These are phyloP conservation scores for Diaporthe australafricana DNA, from an alignment of 2,329 filamentous ascomycete species.

Conservation along the genomic window DNA sequence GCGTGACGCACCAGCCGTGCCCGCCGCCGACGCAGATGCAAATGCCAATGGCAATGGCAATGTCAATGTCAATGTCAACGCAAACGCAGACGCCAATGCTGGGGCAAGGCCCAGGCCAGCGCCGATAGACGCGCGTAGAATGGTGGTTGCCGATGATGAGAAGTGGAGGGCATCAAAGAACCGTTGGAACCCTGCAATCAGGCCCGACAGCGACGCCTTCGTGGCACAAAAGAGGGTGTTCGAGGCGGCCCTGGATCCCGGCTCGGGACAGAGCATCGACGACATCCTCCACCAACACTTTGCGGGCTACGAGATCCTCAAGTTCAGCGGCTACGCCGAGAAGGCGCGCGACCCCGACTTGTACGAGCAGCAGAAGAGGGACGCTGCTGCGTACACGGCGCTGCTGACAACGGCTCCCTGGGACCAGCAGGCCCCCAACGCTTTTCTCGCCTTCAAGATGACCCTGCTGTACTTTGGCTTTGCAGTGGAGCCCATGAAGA, in stretches of 20 bases:
- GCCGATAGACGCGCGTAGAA: background rate
- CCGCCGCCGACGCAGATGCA: background rate
- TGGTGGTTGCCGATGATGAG: background rate
- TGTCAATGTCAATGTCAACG: background rate
- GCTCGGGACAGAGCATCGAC: slow-evolving; percentile 14
- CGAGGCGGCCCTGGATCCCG: slow-evolving; percentile 1
- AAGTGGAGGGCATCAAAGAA: slow-evolving; percentile 29
- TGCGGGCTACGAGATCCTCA: slow-evolving; percentile 23
- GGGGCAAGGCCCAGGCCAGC: background rate
- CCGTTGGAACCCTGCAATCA: slow-evolving; percentile 21
- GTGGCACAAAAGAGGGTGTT: background rate
- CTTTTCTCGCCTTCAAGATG: slow-evolving; percentile 53
- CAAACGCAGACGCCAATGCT: background rate
- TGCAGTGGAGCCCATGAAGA: slow-evolving; percentile 54
- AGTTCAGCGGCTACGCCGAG: slow-evolving; percentile 30
- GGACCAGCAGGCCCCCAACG: background rate
- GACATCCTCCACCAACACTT: slow-evolving; percentile 25
- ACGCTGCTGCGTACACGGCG: slow-evolving; percentile 5
- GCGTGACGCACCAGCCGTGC: background rate
- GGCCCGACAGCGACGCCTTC: background rate
- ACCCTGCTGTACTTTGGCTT: slow-evolving; percentile 61
- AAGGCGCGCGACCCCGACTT: slow-evolving; percentile 19
- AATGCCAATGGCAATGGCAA: background rate
- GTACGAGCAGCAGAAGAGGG: slow-evolving; percentile 10
- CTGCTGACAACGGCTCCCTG: background rate